These are phyloP conservation scores for Fagopyrum homotropicum DNA, from an alignment of 148 eudicot genomes.

Conservation along the genomic window DNA sequence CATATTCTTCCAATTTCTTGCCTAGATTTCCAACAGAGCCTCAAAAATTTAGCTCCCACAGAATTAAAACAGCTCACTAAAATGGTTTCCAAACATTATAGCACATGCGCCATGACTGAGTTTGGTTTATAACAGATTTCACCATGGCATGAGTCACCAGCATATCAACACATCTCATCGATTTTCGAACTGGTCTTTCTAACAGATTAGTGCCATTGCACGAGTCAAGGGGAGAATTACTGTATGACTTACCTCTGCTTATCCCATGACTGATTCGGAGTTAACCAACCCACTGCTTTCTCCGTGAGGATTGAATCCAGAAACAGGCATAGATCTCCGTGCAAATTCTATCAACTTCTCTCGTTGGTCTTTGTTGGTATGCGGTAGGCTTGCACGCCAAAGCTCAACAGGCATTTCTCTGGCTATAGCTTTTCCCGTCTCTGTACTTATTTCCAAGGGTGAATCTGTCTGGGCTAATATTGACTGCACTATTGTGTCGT, in stretches of 20 bases:
- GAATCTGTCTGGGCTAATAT: slow-evolving; percentile 32
- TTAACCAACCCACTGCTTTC: slow-evolving; percentile 12
- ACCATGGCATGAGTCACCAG: not conserved
- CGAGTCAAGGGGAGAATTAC: not conserved
- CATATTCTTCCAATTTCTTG: slow-evolving; percentile 8
- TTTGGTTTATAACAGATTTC: not conserved
- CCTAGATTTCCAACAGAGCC: slow-evolving; percentile 14
- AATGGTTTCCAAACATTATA: not conserved
- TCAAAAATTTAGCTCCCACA: slow-evolving; percentile 10
- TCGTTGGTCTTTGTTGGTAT: slow-evolving; percentile 67
- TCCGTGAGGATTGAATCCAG: slow-evolving; percentile 48
- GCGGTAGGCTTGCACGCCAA: slow-evolving; percentile 85
- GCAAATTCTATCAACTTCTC: slow-evolving; percentile 73
- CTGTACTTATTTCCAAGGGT: slow-evolving; percentile 33
- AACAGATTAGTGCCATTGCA: not conserved
- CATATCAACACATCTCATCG: not conserved
- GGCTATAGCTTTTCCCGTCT: slow-evolving; percentile 57
- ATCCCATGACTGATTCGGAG: slow-evolving; percentile 15
- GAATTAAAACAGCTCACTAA: not conserved
- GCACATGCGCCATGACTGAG: not conserved
- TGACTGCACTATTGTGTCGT: slow-evolving; percentile 57
- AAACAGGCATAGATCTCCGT: slow-evolving; percentile 64
- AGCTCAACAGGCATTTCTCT: slow-evolving; percentile 96
- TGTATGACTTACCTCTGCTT: not conserved
- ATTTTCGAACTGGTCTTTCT: not conserved